Percentiles rank a stretch among this genome's conserved stretches.
Evolutionary conservation across 148 eudicot species (phyloP).

Genomic region (Chenopodium album): DNA sequence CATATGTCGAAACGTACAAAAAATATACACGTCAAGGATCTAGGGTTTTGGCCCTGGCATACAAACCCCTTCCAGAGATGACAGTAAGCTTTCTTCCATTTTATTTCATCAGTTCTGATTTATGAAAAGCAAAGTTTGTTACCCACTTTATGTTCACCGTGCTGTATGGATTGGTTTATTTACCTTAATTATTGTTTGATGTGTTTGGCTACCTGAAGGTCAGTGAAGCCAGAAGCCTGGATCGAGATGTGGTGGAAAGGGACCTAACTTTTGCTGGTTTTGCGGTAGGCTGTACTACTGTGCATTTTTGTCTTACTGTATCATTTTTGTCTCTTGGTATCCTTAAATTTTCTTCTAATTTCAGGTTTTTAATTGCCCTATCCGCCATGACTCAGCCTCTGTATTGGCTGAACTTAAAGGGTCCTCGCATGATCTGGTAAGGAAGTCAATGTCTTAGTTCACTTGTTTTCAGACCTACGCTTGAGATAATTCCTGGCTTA

Average conservation of each 20-base stretch:
- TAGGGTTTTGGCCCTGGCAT: conserved; percentile 95
- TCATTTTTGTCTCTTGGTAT: neutral
- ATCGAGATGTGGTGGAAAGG: conserved; percentile 80
- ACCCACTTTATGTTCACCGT: neutral
- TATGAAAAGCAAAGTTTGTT: neutral
- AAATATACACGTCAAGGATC: conserved; percentile 96
- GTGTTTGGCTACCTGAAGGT: conserved; percentile 52
- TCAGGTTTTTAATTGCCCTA: conserved; percentile 94
- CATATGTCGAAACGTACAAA: conserved; percentile 80
- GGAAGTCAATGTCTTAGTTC: conserved; percentile 16
- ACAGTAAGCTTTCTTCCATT: conserved; percentile 47
- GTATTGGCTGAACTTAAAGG: conserved; percentile 76
- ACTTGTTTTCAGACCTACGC: neutral
- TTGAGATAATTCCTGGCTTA: neutral
- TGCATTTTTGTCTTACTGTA: neutral
- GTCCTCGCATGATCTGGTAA: conserved; percentile 92
- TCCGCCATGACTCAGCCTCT: conserved; percentile 82
- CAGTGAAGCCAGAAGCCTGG: conserved; percentile 94
- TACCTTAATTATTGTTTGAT: conserved; percentile 15
- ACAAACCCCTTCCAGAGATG: conserved; percentile 88
- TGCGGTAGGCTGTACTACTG: conserved; percentile 55
- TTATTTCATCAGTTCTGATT: neutral
- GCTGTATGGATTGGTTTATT: neutral
- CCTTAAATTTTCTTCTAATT: conserved; percentile 6
- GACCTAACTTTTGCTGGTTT: conserved; percentile 92